Base-by-base conservation (phyloP, 805 yeast species). In the Wickerhamomyces canadensis region DNA sequence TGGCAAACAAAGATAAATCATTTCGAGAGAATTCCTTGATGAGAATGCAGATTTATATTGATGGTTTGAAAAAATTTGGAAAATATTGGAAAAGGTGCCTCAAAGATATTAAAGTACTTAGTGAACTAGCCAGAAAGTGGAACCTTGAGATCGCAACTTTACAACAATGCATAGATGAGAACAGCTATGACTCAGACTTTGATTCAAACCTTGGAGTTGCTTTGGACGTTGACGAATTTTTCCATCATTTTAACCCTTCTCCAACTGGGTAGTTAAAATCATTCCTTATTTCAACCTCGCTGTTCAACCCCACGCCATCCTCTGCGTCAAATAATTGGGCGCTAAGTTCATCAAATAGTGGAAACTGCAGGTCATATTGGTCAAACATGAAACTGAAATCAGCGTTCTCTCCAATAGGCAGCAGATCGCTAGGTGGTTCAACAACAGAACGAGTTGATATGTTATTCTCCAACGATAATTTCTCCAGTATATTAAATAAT, bases 21-120 rank as follows among this genome's bases (percentile, higher is more conserved):
- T n/a, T 51, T 14, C 52, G 51, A 22, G 35, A 30, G 3, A 43
- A 26, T 6, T 52, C 64, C 1, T 17, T 22, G 5, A 11, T 18
- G 3, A 45, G 64, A 33, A 33, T 59, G 29, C 26, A 27, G 10
- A 45, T 43, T 13, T 51, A 48, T 31, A 42, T 52, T 9, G 38
- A 35, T 6, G 61, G 60, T 3, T 39, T 60, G 7, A 27, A 40
- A 10, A 46, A 43, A 15, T 56, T 47, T 36, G 56, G 60, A 10
- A 38, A 42, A 12, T 41, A 43, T 12, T 60, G 64, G 64, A 47
- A 48, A 34, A 38, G 61, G 17, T 61, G 61, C n/a, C 15, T 35
- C 12, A 57, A 58, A 22, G 63, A 61, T 30, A 39, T 61, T 6
- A 44, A 49, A 26, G 57, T 58, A 0, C 33, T 58, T 14, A 24